Conservation (phyloP, 1,284 basidiomycete species). For the Ustilago nuda region DNA sequence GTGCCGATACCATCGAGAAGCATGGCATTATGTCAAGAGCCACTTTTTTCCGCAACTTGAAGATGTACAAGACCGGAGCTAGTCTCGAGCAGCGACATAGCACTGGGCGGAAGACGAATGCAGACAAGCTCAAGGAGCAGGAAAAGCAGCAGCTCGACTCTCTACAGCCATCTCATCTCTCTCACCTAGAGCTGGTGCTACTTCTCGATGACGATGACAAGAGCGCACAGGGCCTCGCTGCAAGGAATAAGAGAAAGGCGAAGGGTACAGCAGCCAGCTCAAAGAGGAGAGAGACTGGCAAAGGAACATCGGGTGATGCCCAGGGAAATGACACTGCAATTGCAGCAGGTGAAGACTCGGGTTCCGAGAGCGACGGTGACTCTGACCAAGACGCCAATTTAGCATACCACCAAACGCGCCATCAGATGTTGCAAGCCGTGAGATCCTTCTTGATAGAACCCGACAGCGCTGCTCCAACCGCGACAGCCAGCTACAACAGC, state of each 20-base stretch:
- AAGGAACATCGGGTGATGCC: conserved; percentile 4
- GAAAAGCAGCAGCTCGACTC: conserved; percentile 41
- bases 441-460: conserved; percentile 17
- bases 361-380: conserved; percentile 35
- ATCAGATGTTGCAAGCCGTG: conserved; percentile 13
- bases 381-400: conserved; percentile 15
- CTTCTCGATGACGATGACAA: conserved; percentile 35
- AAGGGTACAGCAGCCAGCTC: conserved; percentile 11
- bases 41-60: conserved; percentile 52
- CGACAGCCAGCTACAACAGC: background rate
- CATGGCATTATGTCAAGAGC: conserved; percentile 54
- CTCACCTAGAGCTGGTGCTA: conserved; percentile 33
- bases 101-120: conserved; percentile 52
- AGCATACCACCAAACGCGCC: conserved; percentile 18
- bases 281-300: conserved; percentile 17
- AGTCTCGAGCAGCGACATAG: conserved; percentile 53
- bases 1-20: conserved; percentile 50
- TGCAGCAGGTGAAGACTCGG: conserved; percentile 20
- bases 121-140: conserved; percentile 50
- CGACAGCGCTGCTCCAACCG: background rate
- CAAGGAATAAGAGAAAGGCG: conserved; percentile 20
- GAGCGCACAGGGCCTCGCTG: background rate
- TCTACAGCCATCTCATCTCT: conserved; percentile 30
- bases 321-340: background rate
- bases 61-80: conserved; percentile 50